phyloP scores from a whole-genome alignment of 768 basidiomycete species.

The Pilatotrama ljubarskyi region DNA sequence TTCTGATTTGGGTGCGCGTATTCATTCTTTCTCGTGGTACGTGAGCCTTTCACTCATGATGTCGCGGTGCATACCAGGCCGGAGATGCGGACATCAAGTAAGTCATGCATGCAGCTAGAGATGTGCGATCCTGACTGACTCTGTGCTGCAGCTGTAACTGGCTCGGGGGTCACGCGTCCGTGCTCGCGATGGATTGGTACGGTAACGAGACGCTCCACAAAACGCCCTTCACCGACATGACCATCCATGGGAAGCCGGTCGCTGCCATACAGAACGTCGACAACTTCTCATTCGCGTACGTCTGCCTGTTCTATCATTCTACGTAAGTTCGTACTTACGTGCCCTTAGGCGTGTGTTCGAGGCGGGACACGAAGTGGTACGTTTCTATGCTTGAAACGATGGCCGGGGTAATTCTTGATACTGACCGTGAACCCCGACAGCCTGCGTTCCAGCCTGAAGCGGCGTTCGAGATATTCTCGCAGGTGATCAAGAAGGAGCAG shows the following conservation, averaged over 20 bases:
- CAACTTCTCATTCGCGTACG: constrained; percentile 68
- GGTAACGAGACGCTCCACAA: constrained; percentile 41
- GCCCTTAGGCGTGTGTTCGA: constrained; percentile 49
- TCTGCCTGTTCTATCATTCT: constrained; percentile 10
- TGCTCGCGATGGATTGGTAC: constrained; percentile 49
- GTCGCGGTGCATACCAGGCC: constrained; percentile 37
- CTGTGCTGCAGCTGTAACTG: constrained; percentile 36
- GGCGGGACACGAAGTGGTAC: constrained; percentile 64
- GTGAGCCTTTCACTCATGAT: background rate
- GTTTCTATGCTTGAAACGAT: too few relatives aligned
- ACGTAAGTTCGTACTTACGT: background rate
- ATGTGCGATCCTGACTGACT: background rate
- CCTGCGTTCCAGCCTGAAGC: constrained; percentile 63
- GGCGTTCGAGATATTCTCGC: constrained; percentile 58
- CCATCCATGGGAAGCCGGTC: constrained; percentile 50
- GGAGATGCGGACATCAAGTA: constrained; percentile 41
- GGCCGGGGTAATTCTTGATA: too few relatives aligned
- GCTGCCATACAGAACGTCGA: constrained; percentile 65
- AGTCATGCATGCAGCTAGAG: background rate
- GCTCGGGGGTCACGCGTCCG: constrained; percentile 40
- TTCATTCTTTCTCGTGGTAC: constrained; percentile 8
- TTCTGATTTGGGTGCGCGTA: constrained; percentile 41
- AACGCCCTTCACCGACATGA: constrained; percentile 54
- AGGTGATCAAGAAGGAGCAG: constrained; percentile 51
- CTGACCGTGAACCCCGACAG: constrained; percentile 32